Evolutionary conservation across 352 stramenopile species (phyloP), one percentile per base, ranked within the genome.

Genomic region (Phytophthora idaei): DNA sequence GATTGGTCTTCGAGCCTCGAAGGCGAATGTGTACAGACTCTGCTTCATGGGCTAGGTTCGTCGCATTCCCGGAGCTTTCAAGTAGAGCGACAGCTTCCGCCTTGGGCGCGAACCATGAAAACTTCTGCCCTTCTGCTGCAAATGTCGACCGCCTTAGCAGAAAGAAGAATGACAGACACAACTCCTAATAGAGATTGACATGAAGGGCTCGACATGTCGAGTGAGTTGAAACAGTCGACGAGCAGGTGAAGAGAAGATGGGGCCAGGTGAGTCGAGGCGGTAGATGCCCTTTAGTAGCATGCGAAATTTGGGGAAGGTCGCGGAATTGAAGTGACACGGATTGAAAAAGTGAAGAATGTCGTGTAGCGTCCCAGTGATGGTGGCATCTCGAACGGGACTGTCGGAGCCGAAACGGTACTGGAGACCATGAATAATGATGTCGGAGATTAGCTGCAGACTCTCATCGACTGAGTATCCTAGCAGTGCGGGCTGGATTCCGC

Each of bases 131-230:
- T 5, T 44, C 31, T 3, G 31, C 59, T 0, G 61, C 61, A 12
- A 69, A 55, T 17, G 63, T 53, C 14, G 37, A 56, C 1, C 53
- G 53, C 2, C 61, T 36, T 2, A 69, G 46, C 0, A 69, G 46
- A 28, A 62, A 62, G 47, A 69, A 69, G 53, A 69, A 69, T 21
- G 36, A 51, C 12, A 72, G n/a, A 45, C 57, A 67, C 34, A 67
- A 55, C 4, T 28, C 52, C 53, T 47, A 46, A 59, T 9, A 62
- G 21, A 58, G 36, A 37, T 63, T 69, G 46, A 41, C 56, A 47
- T 6, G 29, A 60, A 36, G 61, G 47, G 1, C 1, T 49, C 2
- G 46, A 7, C 12, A 59, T 8, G 54, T 69, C 31, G 5, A 69
- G 37, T 1, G 2, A 29, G 0, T 1, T 7, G 5, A 39, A 64